Base-by-base conservation (phyloP, 768 basidiomycete genomes). In the Lactarius trivialis region DNA sequence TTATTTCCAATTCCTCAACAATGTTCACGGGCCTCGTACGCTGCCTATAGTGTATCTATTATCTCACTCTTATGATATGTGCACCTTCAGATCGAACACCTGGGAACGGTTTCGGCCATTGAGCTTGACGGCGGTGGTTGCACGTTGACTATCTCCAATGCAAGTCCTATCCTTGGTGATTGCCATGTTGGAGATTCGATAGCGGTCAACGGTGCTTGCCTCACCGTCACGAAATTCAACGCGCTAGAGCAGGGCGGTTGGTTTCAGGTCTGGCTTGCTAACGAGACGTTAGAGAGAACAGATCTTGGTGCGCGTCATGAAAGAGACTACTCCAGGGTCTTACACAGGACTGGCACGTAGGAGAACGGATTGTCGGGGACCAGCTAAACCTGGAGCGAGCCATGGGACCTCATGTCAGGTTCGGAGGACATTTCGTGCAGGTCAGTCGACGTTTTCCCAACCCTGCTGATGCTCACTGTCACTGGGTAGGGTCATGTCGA, bases 401-500 rank as follows among this genome's bases (percentile, higher is more conserved):
- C 2, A 93, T 98, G 92, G 86, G 85, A 24, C 86, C 88, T 5
- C 90, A 94, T 76, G 85, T 83, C 19, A 80, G 96, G 60, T 97
- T 98, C 69, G 97, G 97, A 30, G 97, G 97, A 12, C 97, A 99
- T 72, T 94, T 95, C 71, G 97, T 99, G 24, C 96, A 98, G 84
- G 94, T 91, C 69, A 59, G 78, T 62, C 5, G 49, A 19, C 14
- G 21, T 60, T 37, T 39, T 17, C 49, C 14, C 15, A 32, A 7
- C 21, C 37, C 33, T 24, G 21, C 49, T 32, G 15, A 30, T 15
- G 43, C 39, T 52, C 41, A 41, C 34, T 7, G 21, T 33, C 30
- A 55, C 34, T 0, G 36, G 37, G 33, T 63, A 98, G 93, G 97
- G 90, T 19, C 97, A 99, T 74, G 89, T 98, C 64, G 97, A 99